Conservation (phyloP, 441 rosid genomes). For the Gossypium gossypioides region DNA sequence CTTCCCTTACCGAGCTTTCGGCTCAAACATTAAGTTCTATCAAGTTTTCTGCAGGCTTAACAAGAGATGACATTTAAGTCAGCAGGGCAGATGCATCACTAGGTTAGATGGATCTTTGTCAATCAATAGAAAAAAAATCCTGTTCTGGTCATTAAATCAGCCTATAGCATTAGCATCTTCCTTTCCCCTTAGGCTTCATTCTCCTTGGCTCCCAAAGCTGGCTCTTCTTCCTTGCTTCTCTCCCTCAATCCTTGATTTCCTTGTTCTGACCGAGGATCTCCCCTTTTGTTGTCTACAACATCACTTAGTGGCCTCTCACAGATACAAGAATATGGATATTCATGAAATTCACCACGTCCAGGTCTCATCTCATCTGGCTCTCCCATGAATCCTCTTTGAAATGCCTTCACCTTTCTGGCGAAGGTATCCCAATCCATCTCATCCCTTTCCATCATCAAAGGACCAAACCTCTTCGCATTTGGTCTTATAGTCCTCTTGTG, state of each 20-base stretch:
- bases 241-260: slow-evolving; percentile 16
- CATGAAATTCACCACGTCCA: slow-evolving; percentile 86
- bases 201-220: slow-evolving; percentile 22
- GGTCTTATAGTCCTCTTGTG: slow-evolving; percentile 94
- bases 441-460: slow-evolving; percentile 55
- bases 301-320: slow-evolving; percentile 54
- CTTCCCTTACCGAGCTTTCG: background rate
- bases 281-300: slow-evolving; percentile 20
- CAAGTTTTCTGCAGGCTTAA: background rate
- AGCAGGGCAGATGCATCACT: background rate
- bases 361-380: slow-evolving; percentile 88
- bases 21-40: background rate
- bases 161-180: background rate
- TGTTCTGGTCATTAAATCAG: slow-evolving; percentile 17
- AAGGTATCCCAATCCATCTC: slow-evolving; percentile 77
- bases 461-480: slow-evolving; percentile 79
- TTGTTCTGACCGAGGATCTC: slow-evolving; percentile 11
- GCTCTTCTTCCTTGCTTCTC: slow-evolving; percentile 20
- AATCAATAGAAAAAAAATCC: slow-evolving; percentile 3
- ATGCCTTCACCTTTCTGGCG: slow-evolving; percentile 65
- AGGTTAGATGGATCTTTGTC: background rate
- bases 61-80: background rate
- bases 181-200: slow-evolving; percentile 22
- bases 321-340: slow-evolving; percentile 74
- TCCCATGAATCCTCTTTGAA: slow-evolving; percentile 94